Evolutionary conservation across 169 alveolate genomes (phyloP).

Genomic region (Perkinsus chesapeaki): DNA sequence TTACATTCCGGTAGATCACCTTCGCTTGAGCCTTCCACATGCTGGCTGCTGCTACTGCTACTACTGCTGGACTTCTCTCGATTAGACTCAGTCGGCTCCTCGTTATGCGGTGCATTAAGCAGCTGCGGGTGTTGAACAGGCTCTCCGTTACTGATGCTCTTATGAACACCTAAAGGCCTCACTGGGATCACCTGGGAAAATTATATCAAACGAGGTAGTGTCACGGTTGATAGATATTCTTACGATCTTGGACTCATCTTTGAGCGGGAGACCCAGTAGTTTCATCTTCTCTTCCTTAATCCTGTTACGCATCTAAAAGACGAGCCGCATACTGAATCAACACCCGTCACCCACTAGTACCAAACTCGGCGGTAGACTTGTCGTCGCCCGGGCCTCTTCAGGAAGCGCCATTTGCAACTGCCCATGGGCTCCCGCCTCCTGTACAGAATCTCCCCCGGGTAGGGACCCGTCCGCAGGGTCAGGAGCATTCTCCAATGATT

Average conservation of each 20-base stretch:
- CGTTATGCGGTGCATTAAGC: not conserved
- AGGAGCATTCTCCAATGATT: slow-evolving; percentile 23
- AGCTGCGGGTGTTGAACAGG: not conserved
- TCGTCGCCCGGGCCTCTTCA: slow-evolving; percentile 18
- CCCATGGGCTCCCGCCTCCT: not conserved
- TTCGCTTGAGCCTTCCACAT: not conserved
- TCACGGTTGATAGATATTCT: not conserved
- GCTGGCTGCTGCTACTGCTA: not conserved
- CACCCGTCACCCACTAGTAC: not conserved
- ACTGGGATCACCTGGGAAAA: not conserved
- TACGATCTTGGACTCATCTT: not conserved
- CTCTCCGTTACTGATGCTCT: not conserved
- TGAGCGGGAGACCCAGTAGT: not conserved
- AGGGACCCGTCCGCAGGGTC: slow-evolving; percentile 20
- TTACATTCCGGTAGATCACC: not conserved
- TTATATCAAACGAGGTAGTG: not conserved
- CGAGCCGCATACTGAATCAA: not conserved
- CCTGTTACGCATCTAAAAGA: not conserved
- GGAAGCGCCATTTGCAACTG: slow-evolving; percentile 18
- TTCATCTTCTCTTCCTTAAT: not conserved
- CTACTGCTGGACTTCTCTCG: not conserved
- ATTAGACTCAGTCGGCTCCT: not conserved
- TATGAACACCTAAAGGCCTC: not conserved
- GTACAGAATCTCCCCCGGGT: slow-evolving; percentile 27
- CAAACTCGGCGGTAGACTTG: slow-evolving; percentile 16